A percentile compares a stretch with the other conserved stretches of the same genome.
phyloP scores from a whole-genome alignment of 2,329 filamentous ascomycete genomes.

The Colletotrichum plurivorum region DNA sequence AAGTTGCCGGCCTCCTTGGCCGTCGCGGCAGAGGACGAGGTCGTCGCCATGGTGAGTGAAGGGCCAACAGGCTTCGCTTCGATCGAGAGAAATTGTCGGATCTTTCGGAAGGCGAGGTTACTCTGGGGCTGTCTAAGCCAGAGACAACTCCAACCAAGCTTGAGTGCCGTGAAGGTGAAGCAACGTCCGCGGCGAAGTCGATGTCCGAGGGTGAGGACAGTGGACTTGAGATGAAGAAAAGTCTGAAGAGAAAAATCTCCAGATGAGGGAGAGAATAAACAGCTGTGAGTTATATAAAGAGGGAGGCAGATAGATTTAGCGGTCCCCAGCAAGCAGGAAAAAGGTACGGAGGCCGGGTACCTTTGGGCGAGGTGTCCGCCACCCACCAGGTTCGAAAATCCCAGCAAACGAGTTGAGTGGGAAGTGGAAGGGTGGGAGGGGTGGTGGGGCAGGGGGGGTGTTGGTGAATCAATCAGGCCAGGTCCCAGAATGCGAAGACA shows the following conservation, averaged over 20 bases:
- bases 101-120: conserved; percentile 15
- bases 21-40: conserved; percentile 56
- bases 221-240: conserved; percentile 27
- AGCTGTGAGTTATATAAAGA: conserved; percentile 39
- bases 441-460: conserved; percentile 34
- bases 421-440: conserved; percentile 30
- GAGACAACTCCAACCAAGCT: conserved; percentile 29
- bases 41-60: conserved; percentile 36
- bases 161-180: conserved; percentile 11
- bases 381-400: conserved; percentile 39
- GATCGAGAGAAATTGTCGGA: neutral
- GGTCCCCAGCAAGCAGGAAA: conserved; percentile 32
- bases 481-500: conserved; percentile 26
- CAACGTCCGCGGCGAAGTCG: conserved; percentile 14
- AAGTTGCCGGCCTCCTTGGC: conserved; percentile 57
- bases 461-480: conserved; percentile 34
- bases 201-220: conserved; percentile 8
- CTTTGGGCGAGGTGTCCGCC: conserved; percentile 40
- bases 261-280: neutral
- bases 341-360: conserved; percentile 39
- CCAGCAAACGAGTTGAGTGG: conserved; percentile 40
- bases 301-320: conserved; percentile 25
- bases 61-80: conserved; percentile 12
- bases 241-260: neutral
- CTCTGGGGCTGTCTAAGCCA: conserved; percentile 16